Evolutionary conservation across 129 eudicot genomes (phyloP), one percentile per base, ranked within the genome.

Genomic region (Flaveria ramosissima): DNA sequence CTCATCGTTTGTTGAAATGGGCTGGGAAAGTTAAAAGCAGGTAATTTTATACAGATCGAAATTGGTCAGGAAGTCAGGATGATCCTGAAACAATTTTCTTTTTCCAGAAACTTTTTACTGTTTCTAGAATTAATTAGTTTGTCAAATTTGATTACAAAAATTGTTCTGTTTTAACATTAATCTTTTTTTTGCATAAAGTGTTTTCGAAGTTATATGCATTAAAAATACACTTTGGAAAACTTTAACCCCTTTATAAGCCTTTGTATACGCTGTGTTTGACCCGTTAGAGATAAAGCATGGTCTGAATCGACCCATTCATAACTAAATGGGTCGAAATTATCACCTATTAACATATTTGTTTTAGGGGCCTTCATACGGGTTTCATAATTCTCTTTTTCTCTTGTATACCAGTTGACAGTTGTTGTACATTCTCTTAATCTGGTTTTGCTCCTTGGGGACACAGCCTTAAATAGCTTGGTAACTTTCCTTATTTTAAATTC

Each of bases 401-500:
- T 52, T 69, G 83, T 72, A 24, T 74, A 30, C 30, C 83, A 92
- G 97, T 79, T 89, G 83, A 92, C 96, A 23, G 83, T 89, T 42
- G 76, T 82, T 30, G 81, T 85, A 68, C 97, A 92, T 86, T 89
- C 96, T 3, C 85, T 92, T 5, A 92, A 89, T 77, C 81, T 80
- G 16, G 66, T 89, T 75, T 65, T 87, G 86, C 89, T 92, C 50
- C 87, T 92, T 57, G 96, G 90, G 68, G 97, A 92, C 52, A 84
- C 97, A 61, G 87, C 89, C 81, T 52, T 92, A 67, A 89, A 89
- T 78, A 79, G 86, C 87, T 77, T 92, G 96, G 97, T 92, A 86
- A 78, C 62, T 78, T 79, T 48, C 26, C 42, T 20, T 26, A 8
- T 42, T 48, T 42, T 48, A 39, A 51, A 24, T 24, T 62, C 21